Base-by-base conservation (phyloP, 345 rosid species). In the Angophora floribunda region DNA sequence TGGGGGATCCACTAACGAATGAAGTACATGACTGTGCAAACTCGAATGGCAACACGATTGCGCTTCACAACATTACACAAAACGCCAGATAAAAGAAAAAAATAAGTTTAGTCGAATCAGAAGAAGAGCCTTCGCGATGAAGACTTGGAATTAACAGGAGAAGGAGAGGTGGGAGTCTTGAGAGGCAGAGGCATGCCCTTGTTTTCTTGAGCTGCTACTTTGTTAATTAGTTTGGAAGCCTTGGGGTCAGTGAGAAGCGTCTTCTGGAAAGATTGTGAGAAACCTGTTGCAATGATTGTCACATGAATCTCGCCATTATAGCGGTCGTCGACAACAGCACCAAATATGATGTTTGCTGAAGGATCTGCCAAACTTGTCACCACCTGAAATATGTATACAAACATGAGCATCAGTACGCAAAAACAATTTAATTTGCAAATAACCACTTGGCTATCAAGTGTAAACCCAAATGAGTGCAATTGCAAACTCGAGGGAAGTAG, bases 351-450 rank as follows among this genome's bases (percentile, higher is more conserved):
- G 95, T 98, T 98, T 52, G 99, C 99, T 1, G 99, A 96, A 92
- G 99, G 98, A 89, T 98, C 99, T 1, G 99, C 98, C 91, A 98
- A 94, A 89, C 99, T 96, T 80, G 99, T 98, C 70, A 98, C 99
- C 6, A 96, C 99, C 99, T 98, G 93, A 11, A 11, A 86, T 87
- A 90, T 65, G 30, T 41, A 41, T 32, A 59, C 59, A n/a, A 41
- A 55, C 47, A 30, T 4, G 7, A 13, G 4, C n/a, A 19, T 24
- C 67, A 51, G 7, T 86, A 51, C 21, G 13, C 47, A 85, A 50
- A 52, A 52, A 26, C 26, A 49, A 87, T 50, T 16, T 12, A 26
- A 15, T 47, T 51, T 47, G 59, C 90, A 87, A 47, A 57, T 32
- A 45, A 44, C 36, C 11, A 47, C 87, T 14, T 7, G 75, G 45